A percentile compares a stretch with the other conserved stretches of the same genome.
Conservation (phyloP, 106 monocot species). For the Xerophyta viscosa region DNA sequence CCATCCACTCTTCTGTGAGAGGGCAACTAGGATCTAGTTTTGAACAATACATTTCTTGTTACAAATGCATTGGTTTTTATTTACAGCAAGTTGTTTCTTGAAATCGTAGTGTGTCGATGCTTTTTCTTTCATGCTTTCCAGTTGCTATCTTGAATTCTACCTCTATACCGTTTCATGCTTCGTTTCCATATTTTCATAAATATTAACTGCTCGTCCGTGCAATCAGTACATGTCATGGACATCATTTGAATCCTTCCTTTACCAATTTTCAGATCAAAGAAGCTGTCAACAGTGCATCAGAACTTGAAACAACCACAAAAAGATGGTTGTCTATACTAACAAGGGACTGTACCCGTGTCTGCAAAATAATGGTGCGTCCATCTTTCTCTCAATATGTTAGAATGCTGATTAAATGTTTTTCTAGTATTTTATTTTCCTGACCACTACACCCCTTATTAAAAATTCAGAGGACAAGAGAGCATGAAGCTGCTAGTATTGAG, state of each 20-base stretch:
- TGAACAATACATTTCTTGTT: no score
- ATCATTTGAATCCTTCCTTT: background rate
- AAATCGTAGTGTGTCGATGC: no score
- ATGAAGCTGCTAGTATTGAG: slow-evolving; percentile 19
- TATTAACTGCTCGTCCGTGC: no score
- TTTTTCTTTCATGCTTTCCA: no score
- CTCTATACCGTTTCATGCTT: no score
- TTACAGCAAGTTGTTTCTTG: no score
- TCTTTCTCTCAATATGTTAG: background rate
- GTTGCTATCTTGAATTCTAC: no score
- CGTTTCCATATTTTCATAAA: no score
- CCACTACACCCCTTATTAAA: slow-evolving; percentile 4
- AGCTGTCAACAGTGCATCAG: slow-evolving; percentile 35
- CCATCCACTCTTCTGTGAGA: no score
- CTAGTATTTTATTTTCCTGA: background rate
- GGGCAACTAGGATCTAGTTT: no score
- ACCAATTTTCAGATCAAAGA: slow-evolving; percentile 25
- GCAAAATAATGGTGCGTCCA: slow-evolving; percentile 89
- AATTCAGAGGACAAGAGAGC: slow-evolving; percentile 35
- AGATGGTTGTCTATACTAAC: slow-evolving; percentile 59
- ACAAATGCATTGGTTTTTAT: no score
- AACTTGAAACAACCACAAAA: slow-evolving; percentile 44
- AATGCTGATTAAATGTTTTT: background rate
- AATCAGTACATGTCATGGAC: background rate
- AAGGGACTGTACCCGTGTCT: slow-evolving; percentile 77